A percentile compares a stretch with the other conserved stretches of the same genome.
phyloP scores from a whole-genome alignment of 2,329 filamentous ascomycete species.

The Graphilbum sp. region DNA sequence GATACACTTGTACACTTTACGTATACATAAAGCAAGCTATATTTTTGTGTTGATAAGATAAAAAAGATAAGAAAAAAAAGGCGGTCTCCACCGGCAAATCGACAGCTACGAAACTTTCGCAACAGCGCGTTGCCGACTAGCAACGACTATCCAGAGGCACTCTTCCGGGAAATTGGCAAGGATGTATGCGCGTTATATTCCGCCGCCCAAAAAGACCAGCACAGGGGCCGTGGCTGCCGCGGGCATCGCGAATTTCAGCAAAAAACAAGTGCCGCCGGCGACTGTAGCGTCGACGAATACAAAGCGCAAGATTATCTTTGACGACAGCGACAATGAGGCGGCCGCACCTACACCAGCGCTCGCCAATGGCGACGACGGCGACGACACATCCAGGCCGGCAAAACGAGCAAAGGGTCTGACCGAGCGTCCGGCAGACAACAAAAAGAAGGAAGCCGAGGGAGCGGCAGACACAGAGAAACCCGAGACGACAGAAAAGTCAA shows the following conservation, averaged over 20 bases:
- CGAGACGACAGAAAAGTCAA: constrained; percentile 15
- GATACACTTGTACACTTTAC: too few species aligned
- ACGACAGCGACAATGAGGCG: constrained; percentile 9
- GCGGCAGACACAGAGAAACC: constrained; percentile 8
- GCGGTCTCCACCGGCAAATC: constrained; percentile 5
- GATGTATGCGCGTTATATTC: constrained; percentile 21
- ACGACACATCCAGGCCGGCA: constrained; percentile 1
- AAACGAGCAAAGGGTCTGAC: constrained; percentile 4
- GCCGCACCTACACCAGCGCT: too few species aligned
- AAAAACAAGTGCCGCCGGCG: constrained; percentile 1
- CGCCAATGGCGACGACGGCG: too few species aligned
- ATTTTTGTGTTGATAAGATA: too few species aligned
- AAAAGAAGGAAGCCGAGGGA: background rate
- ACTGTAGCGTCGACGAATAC: constrained; percentile 7
- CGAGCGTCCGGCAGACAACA: constrained; percentile 4
- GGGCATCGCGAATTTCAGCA: too few species aligned
- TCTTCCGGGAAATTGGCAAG: background rate
- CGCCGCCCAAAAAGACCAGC: constrained; percentile 14
- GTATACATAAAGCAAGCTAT: too few species aligned
- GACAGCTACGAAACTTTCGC: background rate
- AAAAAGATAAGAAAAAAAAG: constrained; percentile 5
- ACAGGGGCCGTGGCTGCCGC: constrained; percentile 1
- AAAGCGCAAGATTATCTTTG: constrained; percentile 13
- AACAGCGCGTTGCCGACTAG: background rate
- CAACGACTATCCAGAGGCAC: background rate